A percentile compares a stretch with the other conserved stretches of the same genome.
These are phyloP conservation scores for Magnusiomyces ingens DNA, from an alignment of 1,139 yeast species.

Conservation along the genomic window DNA sequence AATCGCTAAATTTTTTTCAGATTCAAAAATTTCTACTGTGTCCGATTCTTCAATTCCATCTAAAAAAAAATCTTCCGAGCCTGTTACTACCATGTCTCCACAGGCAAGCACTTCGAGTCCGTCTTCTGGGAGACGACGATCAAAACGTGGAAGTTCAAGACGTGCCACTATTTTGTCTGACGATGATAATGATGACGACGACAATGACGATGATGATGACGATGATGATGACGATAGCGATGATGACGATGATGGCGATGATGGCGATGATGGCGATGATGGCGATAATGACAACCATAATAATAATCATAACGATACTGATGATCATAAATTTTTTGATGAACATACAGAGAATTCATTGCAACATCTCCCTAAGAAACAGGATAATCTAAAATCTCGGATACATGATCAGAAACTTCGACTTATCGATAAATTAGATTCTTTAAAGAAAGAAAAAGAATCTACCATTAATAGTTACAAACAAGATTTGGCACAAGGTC, in stretches of 20 bases:
- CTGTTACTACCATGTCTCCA: neutral
- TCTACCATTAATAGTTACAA: conserved; percentile 11
- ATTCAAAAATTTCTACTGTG: neutral
- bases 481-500: conserved; percentile 10
- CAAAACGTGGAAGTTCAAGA: neutral
- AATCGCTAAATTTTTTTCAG: neutral
- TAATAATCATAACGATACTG: too few relatives aligned
- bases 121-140: neutral
- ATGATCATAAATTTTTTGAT: too few relatives aligned
- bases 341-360: neutral
- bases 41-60: neutral
- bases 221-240: conserved; percentile 15
- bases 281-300: neutral
- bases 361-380: neutral
- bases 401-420: neutral
- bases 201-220: conserved; percentile 5
- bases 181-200: neutral
- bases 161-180: neutral
- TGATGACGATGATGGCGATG: conserved; percentile 12
- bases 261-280: too few relatives aligned
- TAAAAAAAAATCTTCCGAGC: neutral
- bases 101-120: neutral
- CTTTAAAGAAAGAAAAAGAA: conserved; percentile 14
- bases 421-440: conserved; percentile 8
- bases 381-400: neutral